Percentiles rank a stretch among this genome's conserved stretches.
These are phyloP conservation scores for Boletus barrowsii DNA, from an alignment of 768 basidiomycete species.

Conservation along the genomic window DNA sequence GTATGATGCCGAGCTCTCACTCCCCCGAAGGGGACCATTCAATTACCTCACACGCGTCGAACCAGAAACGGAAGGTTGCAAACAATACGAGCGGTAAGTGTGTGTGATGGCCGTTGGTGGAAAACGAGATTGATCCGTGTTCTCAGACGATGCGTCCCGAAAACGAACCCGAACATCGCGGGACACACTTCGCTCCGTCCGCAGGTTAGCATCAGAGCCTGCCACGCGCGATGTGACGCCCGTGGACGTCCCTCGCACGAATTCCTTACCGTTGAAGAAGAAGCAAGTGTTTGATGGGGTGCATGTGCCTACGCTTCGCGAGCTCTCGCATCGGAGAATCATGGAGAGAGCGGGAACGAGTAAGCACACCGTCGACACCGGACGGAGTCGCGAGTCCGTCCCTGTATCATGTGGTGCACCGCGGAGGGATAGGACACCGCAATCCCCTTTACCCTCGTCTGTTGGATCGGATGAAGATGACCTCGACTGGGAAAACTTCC, in stretches of 20 bases:
- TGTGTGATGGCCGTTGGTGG: background rate
- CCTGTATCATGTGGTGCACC: background rate
- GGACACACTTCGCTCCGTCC: slow-evolving; percentile 9
- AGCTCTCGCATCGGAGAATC: slow-evolving; percentile 12
- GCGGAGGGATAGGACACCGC: background rate
- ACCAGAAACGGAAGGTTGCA: slow-evolving; percentile 12
- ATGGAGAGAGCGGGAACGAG: background rate
- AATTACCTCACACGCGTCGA: background rate
- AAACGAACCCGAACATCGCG: slow-evolving; percentile 23
- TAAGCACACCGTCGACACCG: background rate
- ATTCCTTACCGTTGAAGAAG: slow-evolving; percentile 24
- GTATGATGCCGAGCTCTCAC: background rate
- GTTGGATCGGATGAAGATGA: slow-evolving; percentile 20
- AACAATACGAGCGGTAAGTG: slow-evolving; percentile 2
- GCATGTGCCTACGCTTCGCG: slow-evolving; percentile 25
- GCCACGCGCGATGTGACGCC: slow-evolving; percentile 22
- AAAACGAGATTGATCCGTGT: slow-evolving; percentile 5
- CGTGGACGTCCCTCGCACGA: slow-evolving; percentile 13
- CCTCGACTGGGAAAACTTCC: slow-evolving; percentile 33
- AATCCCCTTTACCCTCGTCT: background rate
- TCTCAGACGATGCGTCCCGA: slow-evolving; percentile 15
- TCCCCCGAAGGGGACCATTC: background rate
- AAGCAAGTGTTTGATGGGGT: slow-evolving; percentile 30
- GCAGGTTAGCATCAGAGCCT: slow-evolving; percentile 30
- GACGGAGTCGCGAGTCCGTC: background rate